Evolutionary conservation across 2,329 filamentous ascomycete genomes (phyloP), one percentile per base, ranked within the genome.

Genomic region (Colletotrichum euphorbiae): DNA sequence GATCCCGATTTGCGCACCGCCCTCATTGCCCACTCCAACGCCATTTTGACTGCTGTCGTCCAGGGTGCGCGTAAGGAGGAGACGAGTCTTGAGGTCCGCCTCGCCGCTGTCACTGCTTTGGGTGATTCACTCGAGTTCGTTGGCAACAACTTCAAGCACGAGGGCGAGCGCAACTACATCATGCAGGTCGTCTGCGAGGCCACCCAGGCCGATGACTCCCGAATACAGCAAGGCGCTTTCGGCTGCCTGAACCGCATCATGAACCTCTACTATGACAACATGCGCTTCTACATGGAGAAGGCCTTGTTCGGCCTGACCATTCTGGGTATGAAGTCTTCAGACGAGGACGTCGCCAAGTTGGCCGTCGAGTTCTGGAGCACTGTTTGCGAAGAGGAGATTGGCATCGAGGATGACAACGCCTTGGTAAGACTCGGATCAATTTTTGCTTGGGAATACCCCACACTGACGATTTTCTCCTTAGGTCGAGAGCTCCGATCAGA

Each of bases 201-300:
- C 74, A 99, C 96, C 62, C 96, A 99, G 83, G 94, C 95, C 74
- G 87, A 92, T 1, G 96, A 99, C 80, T 89, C 88, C 67, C 89
- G 94, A 77, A 97, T 99, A 80, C 94, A 98, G 81, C 93, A 97
- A 79, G 94, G 94, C 70, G 93, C 96, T 48, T 99, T 98, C 79
- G 96, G 96, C 75, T 98, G 96, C 80, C 84, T 99, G 73, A 99
- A 99, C 87, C 90, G 96, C 76, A 98, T 99, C 80, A 99, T 99
- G 96, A 93, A 88, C 69, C 88, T 98, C 71, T 99, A 99, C 86
- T 99, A 99, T 80, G 96, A 99, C 76, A 97, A 98, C 84, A 99
- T 99, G 96, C 91, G 94, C 76, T 99, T 98, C 83, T 99, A 99
- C 85, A 99, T 99, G 96, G 96, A 99, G 86, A 98, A 98, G 89